Conservation (phyloP, 306 rosid genomes). For the Calophaca sinica region DNA sequence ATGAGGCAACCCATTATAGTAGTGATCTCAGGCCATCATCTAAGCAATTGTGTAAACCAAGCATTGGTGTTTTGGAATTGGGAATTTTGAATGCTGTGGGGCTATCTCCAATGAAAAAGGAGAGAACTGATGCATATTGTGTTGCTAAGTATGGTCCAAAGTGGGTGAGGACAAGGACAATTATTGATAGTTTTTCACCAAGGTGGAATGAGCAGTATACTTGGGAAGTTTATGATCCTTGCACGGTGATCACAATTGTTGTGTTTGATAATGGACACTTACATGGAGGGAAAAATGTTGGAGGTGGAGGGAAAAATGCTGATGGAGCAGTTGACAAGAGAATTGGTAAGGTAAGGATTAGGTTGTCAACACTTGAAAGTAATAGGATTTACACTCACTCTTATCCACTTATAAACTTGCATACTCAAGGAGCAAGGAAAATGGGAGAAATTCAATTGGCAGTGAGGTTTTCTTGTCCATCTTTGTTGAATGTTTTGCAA, state of each 20-base stretch:
- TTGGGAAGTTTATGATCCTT: conserved; percentile 63
- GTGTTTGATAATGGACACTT: conserved; percentile 60
- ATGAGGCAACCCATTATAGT: conserved; percentile 56
- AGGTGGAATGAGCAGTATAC: conserved; percentile 55
- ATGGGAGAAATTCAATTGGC: conserved; percentile 59
- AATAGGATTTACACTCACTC: conserved; percentile 57
- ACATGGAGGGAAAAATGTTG: conserved; percentile 42
- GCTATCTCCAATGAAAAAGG: conserved; percentile 56
- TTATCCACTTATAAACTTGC: conserved; percentile 50
- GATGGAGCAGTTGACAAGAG: conserved; percentile 35
- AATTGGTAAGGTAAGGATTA: conserved; percentile 60
- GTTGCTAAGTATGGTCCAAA: conserved; percentile 63
- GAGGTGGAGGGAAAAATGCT: neutral
- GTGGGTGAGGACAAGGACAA: conserved; percentile 65
- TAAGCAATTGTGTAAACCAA: conserved; percentile 36
- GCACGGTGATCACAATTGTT: conserved; percentile 57
- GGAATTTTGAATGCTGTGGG: conserved; percentile 57
- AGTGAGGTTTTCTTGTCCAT: conserved; percentile 61
- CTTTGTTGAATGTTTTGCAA: conserved; percentile 52
- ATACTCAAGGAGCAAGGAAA: conserved; percentile 33
- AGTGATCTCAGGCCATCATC: conserved; percentile 60
- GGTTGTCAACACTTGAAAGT: conserved; percentile 57
- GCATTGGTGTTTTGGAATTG: conserved; percentile 59
- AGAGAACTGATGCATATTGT: conserved; percentile 56
- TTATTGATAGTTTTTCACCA: conserved; percentile 50